Evolutionary conservation across 1,284 basidiomycete species (phyloP), one percentile per base, ranked within the genome.

Genomic region (Takashimella tepidaria): DNA sequence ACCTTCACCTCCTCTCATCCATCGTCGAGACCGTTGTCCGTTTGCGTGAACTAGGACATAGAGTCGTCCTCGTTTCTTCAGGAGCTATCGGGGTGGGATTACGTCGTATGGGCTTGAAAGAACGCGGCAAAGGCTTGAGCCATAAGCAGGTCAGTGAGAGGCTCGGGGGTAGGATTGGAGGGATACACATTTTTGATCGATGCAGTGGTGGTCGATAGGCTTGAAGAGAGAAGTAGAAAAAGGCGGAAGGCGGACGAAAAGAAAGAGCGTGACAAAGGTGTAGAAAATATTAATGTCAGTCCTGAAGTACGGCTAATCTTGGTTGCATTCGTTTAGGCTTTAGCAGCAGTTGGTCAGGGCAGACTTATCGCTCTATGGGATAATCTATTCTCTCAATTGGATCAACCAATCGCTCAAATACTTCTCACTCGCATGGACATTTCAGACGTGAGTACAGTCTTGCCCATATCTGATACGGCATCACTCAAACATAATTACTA

Each of bases 341-440:
- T 98, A 41, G 95, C 95, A 25, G 95, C 95, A 0, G 91, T 98
- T 49, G 95, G 96, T 1, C 96, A 99, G 78, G 89, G 95, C 6
- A 80, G 93, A 54, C 81, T 99, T 22, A 98, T 98, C 58, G 92
- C 92, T 1, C 79, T 98, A 1, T 99, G 90, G 89, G 96, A 98
- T 71, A 93, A 92, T 68, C 79, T 98, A 43, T 99, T 99, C 66
- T 82, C 88, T 2, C 89, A 93, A 63, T 78, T 98, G 19, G 92
- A 88, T 50, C 92, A 96, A 72, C 90, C 91, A 3, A 96, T 96
- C 45, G 96, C 93, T 0, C 95, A 99, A 75, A 86, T 99, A 43
- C 79, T 98, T 53, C 78, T 98, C 41, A 98, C 96, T 1, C 81
- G 95, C 52, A 90, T 89, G 53, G 95, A 98, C 72, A 96, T 99